Conservation (phyloP, 306 rosid species). For the Coriaria nepalensis region DNA sequence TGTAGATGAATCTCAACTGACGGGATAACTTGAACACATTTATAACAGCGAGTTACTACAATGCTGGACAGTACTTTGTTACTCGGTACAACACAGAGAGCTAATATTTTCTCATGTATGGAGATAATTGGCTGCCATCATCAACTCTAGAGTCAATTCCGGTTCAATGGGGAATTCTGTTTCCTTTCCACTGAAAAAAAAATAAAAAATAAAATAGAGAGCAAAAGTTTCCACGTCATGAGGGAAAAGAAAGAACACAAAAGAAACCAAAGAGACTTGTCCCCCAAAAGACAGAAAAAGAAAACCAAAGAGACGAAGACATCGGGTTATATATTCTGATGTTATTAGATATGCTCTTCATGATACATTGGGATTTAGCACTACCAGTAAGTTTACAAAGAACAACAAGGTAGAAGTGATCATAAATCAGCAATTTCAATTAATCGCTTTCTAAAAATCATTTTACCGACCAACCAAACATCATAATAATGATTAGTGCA, state of each 20-base stretch:
- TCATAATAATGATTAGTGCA: no score
- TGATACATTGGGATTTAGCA: not conserved
- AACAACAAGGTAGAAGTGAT: no score
- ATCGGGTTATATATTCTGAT: not conserved
- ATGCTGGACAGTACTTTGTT: slow-evolving; percentile 7
- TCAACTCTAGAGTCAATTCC: slow-evolving; percentile 74
- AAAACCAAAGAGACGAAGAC: not conserved
- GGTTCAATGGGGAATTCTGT: slow-evolving; percentile 85
- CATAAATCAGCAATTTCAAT: no score
- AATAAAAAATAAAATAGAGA: slow-evolving; percentile 1
- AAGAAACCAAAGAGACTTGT: not conserved
- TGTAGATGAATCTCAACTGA: not conserved
- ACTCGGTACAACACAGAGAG: slow-evolving; percentile 12
- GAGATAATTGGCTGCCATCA: slow-evolving; percentile 95
- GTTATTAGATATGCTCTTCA: not conserved
- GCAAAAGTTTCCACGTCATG: slow-evolving; percentile 2
- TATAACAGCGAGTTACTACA: slow-evolving; percentile 15
- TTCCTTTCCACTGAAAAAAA: slow-evolving; percentile 63
- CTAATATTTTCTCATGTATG: slow-evolving; percentile 41
- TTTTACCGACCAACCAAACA: no score
- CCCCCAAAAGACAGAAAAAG: not conserved
- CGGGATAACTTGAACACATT: not conserved
- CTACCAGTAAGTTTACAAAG: no score
- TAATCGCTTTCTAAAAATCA: no score
- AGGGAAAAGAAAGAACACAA: not conserved